Conservation (phyloP, 306 rosid species). For the Pachyrhizus erosus region DNA sequence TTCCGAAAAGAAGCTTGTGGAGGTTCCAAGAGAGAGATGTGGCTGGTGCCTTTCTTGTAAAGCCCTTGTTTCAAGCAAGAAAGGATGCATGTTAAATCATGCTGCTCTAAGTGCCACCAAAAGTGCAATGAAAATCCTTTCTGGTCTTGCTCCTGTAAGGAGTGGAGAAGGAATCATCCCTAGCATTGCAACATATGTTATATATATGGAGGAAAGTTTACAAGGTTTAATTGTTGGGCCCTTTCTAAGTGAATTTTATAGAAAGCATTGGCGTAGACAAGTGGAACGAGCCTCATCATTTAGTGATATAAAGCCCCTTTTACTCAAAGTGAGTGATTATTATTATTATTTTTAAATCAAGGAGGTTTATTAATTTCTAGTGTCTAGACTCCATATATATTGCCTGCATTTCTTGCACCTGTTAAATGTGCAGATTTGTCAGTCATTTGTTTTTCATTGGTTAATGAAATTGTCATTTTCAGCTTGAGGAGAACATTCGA, state of each 20-base stretch:
- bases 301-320: conserved; percentile 59
- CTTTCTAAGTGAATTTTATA: conserved; percentile 59
- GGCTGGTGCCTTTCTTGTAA: conserved; percentile 97
- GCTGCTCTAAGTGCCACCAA: conserved; percentile 82
- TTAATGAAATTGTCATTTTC: conserved; percentile 47
- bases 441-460: conserved; percentile 20
- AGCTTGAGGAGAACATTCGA: conserved; percentile 85
- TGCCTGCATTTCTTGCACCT: conserved; percentile 6
- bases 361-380: background rate
- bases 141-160: conserved; percentile 67
- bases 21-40: conserved; percentile 97
- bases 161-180: conserved; percentile 78
- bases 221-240: conserved; percentile 77
- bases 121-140: conserved; percentile 73
- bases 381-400: background rate
- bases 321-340: conserved; percentile 72
- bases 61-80: conserved; percentile 77
- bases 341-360: background rate
- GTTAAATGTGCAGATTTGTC: conserved; percentile 7
- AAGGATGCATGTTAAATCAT: conserved; percentile 93
- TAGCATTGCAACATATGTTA: conserved; percentile 71
- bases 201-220: conserved; percentile 81
- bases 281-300: conserved; percentile 66
- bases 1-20: conserved; percentile 85
- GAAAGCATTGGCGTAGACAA: conserved; percentile 71